These are phyloP conservation scores for Rutidosis leptorrhynchoides DNA, from an alignment of 129 eudicot genomes.

Conservation along the genomic window DNA sequence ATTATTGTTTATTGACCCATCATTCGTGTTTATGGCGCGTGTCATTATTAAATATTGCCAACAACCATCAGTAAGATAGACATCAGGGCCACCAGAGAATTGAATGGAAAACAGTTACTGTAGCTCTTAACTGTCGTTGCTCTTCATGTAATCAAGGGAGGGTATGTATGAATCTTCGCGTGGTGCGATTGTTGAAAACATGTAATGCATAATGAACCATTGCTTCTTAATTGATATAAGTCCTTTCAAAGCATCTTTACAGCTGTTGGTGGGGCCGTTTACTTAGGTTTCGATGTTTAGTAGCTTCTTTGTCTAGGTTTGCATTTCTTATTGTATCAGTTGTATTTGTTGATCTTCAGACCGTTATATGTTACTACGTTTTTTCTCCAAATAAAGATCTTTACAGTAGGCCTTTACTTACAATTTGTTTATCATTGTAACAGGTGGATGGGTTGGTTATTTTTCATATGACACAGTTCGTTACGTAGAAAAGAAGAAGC, in stretches of 20 bases:
- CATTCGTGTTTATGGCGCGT: slow-evolving; percentile 1
- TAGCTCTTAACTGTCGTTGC: slow-evolving; percentile 20
- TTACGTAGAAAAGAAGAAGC: slow-evolving; percentile 64
- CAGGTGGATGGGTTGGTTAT: slow-evolving; percentile 99
- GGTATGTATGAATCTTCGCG: slow-evolving; percentile 7
- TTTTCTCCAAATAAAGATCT: too few species aligned
- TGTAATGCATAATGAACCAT: slow-evolving; percentile 10
- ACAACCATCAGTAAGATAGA: background rate
- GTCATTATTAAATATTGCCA: slow-evolving; percentile 2
- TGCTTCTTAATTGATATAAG: slow-evolving; percentile 10
- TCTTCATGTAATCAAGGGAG: background rate
- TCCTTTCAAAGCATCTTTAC: too few species aligned
- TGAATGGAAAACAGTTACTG: background rate
- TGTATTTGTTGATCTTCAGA: too few species aligned
- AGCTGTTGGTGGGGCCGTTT: too few species aligned
- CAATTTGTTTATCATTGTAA: slow-evolving; percentile 13
- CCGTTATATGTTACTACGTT: too few species aligned
- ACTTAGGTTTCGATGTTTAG: too few species aligned
- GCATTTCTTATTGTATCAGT: too few species aligned
- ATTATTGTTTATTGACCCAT: slow-evolving; percentile 13
- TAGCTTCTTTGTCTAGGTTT: too few species aligned
- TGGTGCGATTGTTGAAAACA: slow-evolving; percentile 27
- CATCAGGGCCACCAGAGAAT: background rate
- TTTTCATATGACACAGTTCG: slow-evolving; percentile 93
- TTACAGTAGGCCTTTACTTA: slow-evolving; percentile 6